phyloP scores from a whole-genome alignment of 2,329 filamentous ascomycete genomes.

The Clarireedia hainanense region DNA sequence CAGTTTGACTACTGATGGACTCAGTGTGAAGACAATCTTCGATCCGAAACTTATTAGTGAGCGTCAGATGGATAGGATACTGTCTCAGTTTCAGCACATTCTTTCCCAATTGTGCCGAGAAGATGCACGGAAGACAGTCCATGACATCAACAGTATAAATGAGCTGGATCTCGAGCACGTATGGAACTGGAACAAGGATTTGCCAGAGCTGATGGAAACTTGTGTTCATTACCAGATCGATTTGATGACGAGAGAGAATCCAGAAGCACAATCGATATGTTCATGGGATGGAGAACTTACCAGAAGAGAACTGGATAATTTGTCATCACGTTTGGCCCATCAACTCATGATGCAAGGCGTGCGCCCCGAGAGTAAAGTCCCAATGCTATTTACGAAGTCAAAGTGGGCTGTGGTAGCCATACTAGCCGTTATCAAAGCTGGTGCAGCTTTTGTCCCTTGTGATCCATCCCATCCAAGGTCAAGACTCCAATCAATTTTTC shows the following conservation, averaged over 20 bases:
- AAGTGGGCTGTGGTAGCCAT: conserved; percentile 25
- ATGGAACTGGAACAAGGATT: conserved; percentile 14
- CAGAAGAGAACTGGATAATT: background rate
- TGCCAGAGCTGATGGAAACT: conserved; percentile 4
- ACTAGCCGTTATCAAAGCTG: conserved; percentile 26
- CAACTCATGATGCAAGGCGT: conserved; percentile 15
- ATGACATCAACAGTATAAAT: conserved; percentile 2
- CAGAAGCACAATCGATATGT: conserved; percentile 7
- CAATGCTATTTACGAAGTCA: conserved; percentile 28
- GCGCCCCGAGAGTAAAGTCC: conserved; percentile 12
- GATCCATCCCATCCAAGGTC: conserved; percentile 24
- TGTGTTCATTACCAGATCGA: conserved; percentile 20
- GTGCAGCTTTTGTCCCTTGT: conserved; percentile 27
- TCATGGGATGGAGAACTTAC: conserved; percentile 6
- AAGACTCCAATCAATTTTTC: conserved; percentile 16
- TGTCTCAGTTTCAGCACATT: conserved; percentile 1
- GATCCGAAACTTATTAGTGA: background rate
- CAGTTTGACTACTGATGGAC: background rate
- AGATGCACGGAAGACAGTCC: background rate
- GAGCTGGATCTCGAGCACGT: conserved; percentile 2
- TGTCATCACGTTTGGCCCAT: background rate
- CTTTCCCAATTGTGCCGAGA: background rate
- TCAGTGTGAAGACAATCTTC: conserved; percentile 4
- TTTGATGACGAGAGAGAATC: background rate
- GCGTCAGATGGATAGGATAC: background rate